Conservation (phyloP, 352 stramenopile species). For the Pythium scleroteichum region DNA sequence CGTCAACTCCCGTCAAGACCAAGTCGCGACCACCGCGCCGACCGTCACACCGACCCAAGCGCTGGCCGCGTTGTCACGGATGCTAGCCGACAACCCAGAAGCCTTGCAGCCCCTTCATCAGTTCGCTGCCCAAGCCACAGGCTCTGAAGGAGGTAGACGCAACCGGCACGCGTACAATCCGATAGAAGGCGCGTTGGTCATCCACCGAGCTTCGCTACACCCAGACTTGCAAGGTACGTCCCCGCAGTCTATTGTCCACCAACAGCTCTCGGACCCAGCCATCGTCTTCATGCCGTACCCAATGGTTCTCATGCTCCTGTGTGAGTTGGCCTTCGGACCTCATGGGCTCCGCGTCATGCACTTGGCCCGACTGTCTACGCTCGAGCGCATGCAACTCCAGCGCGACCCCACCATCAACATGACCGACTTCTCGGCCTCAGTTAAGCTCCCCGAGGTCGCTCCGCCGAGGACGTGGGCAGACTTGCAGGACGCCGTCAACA, state of each 20-base stretch:
- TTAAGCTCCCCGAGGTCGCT: not conserved
- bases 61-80: not conserved
- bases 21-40: too few relatives aligned
- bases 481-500: constrained; percentile 9
- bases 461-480: not conserved
- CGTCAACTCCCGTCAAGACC: too few relatives aligned
- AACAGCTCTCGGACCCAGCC: not conserved
- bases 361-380: not conserved
- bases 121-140: not conserved
- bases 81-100: not conserved
- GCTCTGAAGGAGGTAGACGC: not conserved
- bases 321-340: not conserved
- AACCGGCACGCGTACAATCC: not conserved
- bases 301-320: not conserved
- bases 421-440: constrained; percentile 1
- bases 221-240: not conserved
- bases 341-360: not conserved
- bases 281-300: not conserved
- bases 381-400: constrained; percentile 5
- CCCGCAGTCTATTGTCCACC: not conserved
- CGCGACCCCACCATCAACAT: constrained; percentile 3
- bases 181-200: not conserved
- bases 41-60: not conserved
- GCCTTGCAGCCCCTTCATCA: not conserved
- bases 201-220: not conserved